These are phyloP conservation scores for Fusarium xylarioides DNA, from an alignment of 2,329 filamentous ascomycete genomes.

Conservation along the genomic window DNA sequence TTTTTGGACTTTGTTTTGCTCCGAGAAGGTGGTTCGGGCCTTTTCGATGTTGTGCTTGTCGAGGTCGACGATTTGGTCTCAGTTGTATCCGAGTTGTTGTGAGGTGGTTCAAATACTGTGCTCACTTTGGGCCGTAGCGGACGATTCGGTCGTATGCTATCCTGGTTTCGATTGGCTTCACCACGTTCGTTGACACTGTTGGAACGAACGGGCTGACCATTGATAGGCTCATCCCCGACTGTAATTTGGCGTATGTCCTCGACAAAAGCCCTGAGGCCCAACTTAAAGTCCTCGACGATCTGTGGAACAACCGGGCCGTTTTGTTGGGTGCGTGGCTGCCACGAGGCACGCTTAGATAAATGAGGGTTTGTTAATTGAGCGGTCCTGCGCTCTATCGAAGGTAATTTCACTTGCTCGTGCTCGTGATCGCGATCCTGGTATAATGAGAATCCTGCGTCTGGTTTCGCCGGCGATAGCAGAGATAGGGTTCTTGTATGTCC, in stretches of 20 bases:
- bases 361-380: conserved; percentile 51
- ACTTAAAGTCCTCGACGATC: conserved; percentile 87
- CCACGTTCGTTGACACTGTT: conserved; percentile 33
- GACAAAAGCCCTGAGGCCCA: conserved; percentile 92
- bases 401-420: conserved; percentile 39
- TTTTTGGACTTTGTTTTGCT: conserved; percentile 53
- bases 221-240: conserved; percentile 89
- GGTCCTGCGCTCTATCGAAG: conserved; percentile 44
- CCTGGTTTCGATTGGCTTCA: conserved; percentile 49
- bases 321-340: conserved; percentile 63
- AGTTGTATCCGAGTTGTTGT: conserved; percentile 24
- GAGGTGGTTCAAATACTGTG: conserved; percentile 53
- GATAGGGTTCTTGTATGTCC: conserved; percentile 75
- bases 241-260: conserved; percentile 96
- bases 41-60: conserved; percentile 47
- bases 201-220: conserved; percentile 52
- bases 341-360: conserved; percentile 66
- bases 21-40: conserved; percentile 37
- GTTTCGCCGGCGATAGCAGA: conserved; percentile 76
- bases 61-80: conserved; percentile 32
- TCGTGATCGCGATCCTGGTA: conserved; percentile 51
- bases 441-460: conserved; percentile 54
- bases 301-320: conserved; percentile 68
- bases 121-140: conserved; percentile 54
- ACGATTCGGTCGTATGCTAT: conserved; percentile 57